Conservation (phyloP, 192 early-diverging fungal species). For the Jimgerdemannia flammicorona region DNA sequence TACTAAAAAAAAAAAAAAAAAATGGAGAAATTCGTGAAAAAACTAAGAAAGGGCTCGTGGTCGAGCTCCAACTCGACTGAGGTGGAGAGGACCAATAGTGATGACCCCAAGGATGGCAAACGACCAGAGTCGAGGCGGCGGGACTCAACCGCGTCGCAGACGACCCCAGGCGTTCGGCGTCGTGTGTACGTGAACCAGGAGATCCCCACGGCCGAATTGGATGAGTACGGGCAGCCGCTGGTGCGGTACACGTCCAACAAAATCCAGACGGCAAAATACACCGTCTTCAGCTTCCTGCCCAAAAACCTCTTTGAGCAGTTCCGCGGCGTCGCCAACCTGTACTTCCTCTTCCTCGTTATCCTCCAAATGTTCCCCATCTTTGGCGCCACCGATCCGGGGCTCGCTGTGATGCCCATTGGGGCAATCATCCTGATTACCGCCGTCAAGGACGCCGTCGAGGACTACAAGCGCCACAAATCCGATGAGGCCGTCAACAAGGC, state of each 20-base stretch:
- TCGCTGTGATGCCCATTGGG: constrained; percentile 79
- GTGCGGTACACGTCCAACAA: constrained; percentile 60
- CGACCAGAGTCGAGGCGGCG: not conserved
- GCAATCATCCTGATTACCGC: constrained; percentile 77
- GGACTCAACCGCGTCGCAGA: constrained; percentile 28
- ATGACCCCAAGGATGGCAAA: not conserved
- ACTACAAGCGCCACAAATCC: constrained; percentile 79
- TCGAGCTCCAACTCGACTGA: not conserved
- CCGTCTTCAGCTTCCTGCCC: constrained; percentile 83
- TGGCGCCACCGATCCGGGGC: constrained; percentile 63
- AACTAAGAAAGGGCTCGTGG: not conserved
- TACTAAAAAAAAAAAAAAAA: not conserved
- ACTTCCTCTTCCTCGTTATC: constrained; percentile 87
- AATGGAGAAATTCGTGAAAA: not conserved
- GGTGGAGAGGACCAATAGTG: not conserved
- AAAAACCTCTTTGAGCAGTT: constrained; percentile 98
- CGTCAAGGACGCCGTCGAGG: constrained; percentile 91
- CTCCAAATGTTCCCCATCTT: constrained; percentile 65
- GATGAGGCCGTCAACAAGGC: constrained; percentile 84
- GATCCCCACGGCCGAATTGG: constrained; percentile 14
- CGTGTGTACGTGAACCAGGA: constrained; percentile 35
- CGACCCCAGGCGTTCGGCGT: constrained; percentile 19
- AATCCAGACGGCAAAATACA: constrained; percentile 90
- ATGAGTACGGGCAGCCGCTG: constrained; percentile 21
- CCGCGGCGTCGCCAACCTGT: constrained; percentile 91